Percentiles rank a stretch among this genome's conserved stretches.
These are phyloP conservation scores for Rhododendron williamsianum DNA, from an alignment of 148 eudicot species.

Conservation along the genomic window DNA sequence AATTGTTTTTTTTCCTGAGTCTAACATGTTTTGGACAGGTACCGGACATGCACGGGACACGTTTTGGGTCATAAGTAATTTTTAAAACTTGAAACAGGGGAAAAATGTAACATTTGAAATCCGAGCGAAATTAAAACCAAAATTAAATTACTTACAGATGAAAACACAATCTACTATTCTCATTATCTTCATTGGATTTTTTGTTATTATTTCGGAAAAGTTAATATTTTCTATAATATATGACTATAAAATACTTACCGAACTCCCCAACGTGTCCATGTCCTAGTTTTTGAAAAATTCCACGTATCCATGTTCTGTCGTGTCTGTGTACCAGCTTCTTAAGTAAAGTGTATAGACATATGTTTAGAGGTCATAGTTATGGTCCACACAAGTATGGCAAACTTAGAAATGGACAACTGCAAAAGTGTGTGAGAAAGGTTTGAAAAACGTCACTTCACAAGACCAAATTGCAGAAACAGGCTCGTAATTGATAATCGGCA, in stretches of 20 bases:
- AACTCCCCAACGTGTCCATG: neutral
- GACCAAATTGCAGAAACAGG: neutral
- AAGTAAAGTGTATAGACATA: too few species aligned
- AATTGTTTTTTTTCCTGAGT: neutral
- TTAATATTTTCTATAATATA: too few species aligned
- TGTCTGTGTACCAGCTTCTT: neutral
- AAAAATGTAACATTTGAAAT: neutral
- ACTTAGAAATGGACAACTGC: neutral
- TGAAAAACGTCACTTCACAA: neutral
- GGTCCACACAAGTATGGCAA: neutral
- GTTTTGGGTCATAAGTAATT: neutral
- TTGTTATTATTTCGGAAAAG: neutral
- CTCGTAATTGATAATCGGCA: neutral
- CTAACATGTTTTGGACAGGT: neutral
- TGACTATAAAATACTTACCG: too few species aligned
- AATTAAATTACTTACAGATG: neutral
- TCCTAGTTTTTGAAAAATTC: neutral
- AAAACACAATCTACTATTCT: neutral
- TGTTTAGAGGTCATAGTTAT: neutral
- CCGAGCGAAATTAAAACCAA: neutral
- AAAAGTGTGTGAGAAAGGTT: neutral
- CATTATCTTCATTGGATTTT: neutral
- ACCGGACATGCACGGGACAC: neutral
- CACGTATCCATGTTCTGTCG: neutral
- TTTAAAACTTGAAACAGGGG: neutral